These are phyloP conservation scores for Cyberlindnera mrakii DNA, from an alignment of 805 yeast genomes.

Conservation along the genomic window DNA sequence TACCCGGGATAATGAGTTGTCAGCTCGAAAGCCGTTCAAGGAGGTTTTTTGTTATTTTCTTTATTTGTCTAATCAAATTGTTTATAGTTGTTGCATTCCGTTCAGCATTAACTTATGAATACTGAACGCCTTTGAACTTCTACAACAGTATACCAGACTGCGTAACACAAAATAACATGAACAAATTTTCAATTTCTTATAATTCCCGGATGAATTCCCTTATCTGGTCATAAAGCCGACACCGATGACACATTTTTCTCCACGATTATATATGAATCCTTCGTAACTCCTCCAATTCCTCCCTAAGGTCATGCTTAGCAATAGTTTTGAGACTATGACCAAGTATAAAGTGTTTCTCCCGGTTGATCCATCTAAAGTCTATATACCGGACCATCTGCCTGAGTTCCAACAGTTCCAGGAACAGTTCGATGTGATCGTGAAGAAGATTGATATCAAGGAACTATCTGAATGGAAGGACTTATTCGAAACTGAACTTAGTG, in stretches of 20 bases:
- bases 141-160: too few species aligned
- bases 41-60: too few species aligned
- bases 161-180: too few species aligned
- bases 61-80: too few species aligned
- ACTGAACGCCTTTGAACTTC: too few species aligned
- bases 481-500: constrained; percentile 30
- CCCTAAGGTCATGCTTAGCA: neutral
- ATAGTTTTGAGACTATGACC: constrained; percentile 3
- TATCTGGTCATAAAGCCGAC: constrained; percentile 1
- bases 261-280: neutral
- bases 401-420: constrained; percentile 40
- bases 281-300: neutral
- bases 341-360: constrained; percentile 29
- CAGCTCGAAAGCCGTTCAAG: too few species aligned
- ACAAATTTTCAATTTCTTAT: neutral
- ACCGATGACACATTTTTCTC: neutral
- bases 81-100: too few species aligned
- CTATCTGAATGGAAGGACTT: constrained; percentile 37
- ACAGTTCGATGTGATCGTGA: constrained; percentile 33
- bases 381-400: constrained; percentile 38
- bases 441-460: constrained; percentile 28
- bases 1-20: too few species aligned
- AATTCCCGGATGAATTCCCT: neutral
- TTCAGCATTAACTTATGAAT: too few species aligned
- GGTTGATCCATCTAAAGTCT: constrained; percentile 29